Percentiles rank a stretch among this genome's conserved stretches.
Evolutionary conservation across 2,329 filamentous ascomycete genomes (phyloP).

Genomic region (Phyllosticta citriasiana): DNA sequence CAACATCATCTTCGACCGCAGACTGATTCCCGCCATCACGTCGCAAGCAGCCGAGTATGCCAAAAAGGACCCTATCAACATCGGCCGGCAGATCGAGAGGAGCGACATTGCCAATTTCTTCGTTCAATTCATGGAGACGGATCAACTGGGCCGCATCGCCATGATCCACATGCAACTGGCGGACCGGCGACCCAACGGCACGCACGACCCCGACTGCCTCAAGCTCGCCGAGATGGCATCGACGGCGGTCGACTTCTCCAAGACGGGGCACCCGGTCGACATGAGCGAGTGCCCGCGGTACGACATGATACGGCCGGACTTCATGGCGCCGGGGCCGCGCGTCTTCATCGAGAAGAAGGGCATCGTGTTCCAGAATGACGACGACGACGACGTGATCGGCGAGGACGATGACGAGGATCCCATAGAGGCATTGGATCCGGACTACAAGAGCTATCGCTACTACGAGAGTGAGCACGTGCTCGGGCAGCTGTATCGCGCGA

Average conservation of each 20-base stretch:
- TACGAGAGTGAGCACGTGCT: slow-evolving; percentile 61
- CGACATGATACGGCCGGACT: slow-evolving; percentile 36
- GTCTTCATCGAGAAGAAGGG: slow-evolving; percentile 28
- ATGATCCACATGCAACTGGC: slow-evolving; percentile 33
- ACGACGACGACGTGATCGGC: slow-evolving; percentile 20
- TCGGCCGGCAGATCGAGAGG: slow-evolving; percentile 49
- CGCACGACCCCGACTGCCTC: slow-evolving; percentile 25
- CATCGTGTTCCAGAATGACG: slow-evolving; percentile 14
- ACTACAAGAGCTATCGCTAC: slow-evolving; percentile 38
- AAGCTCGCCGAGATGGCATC: slow-evolving; percentile 31
- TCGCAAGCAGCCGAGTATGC: slow-evolving; percentile 62
- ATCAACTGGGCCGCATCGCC: slow-evolving; percentile 33
- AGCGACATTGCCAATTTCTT: slow-evolving; percentile 74
- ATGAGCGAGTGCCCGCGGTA: slow-evolving; percentile 15
- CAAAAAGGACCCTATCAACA: slow-evolving; percentile 43
- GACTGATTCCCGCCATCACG: slow-evolving; percentile 34
- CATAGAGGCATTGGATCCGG: slow-evolving; percentile 12
- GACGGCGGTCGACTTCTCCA: slow-evolving; percentile 29
- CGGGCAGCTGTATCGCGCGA: slow-evolving; percentile 58
- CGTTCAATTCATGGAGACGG: slow-evolving; percentile 43
- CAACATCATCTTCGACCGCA: slow-evolving; percentile 63
- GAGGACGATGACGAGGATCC: slow-evolving; percentile 29
- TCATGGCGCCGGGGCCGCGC: slow-evolving; percentile 42
- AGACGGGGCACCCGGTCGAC: slow-evolving; percentile 48
- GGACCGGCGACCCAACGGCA: slow-evolving; percentile 24